Percentiles rank a stretch among this genome's conserved stretches.
phyloP scores from a whole-genome alignment of 129 eudicot species.

The Tagetes erecta region DNA sequence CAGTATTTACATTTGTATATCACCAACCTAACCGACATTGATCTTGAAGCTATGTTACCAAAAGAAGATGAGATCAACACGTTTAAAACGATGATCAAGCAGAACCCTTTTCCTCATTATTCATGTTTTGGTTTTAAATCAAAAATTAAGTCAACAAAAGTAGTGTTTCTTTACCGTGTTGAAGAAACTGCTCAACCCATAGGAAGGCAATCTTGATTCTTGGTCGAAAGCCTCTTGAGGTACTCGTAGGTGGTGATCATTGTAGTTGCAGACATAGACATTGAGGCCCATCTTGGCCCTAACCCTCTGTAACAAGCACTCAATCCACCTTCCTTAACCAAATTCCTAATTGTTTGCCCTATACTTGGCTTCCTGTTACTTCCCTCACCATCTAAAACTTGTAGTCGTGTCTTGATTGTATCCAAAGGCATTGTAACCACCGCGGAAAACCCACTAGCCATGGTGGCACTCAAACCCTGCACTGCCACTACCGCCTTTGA shows the following conservation, averaged over 20 bases:
- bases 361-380: slow-evolving; percentile 47
- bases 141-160: slow-evolving; percentile 20
- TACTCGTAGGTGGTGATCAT: slow-evolving; percentile 96
- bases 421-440: slow-evolving; percentile 88
- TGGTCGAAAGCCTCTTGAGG: slow-evolving; percentile 71
- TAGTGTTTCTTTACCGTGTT: slow-evolving; percentile 22
- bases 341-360: slow-evolving; percentile 52
- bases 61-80: no score
- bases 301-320: slow-evolving; percentile 90
- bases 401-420: slow-evolving; percentile 81
- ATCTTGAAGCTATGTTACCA: background rate
- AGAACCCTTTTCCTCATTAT: slow-evolving; percentile 17
- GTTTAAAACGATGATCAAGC: slow-evolving; percentile 18
- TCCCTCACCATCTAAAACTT: slow-evolving; percentile 73
- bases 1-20: slow-evolving; percentile 34
- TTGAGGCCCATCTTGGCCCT: slow-evolving; percentile 92
- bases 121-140: slow-evolving; percentile 17
- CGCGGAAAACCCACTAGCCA: slow-evolving; percentile 92
- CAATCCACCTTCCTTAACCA: slow-evolving; percentile 85
- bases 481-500: slow-evolving; percentile 61
- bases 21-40: slow-evolving; percentile 22
- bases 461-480: slow-evolving; percentile 72
- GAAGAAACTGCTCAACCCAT: slow-evolving; percentile 30
- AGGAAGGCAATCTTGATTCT: slow-evolving; percentile 45
- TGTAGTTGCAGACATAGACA: slow-evolving; percentile 85